A percentile compares a stretch with the other conserved stretches of the same genome.
Evolutionary conservation across 441 rosid genomes (phyloP).

Genomic region (Erodium trifolium): DNA sequence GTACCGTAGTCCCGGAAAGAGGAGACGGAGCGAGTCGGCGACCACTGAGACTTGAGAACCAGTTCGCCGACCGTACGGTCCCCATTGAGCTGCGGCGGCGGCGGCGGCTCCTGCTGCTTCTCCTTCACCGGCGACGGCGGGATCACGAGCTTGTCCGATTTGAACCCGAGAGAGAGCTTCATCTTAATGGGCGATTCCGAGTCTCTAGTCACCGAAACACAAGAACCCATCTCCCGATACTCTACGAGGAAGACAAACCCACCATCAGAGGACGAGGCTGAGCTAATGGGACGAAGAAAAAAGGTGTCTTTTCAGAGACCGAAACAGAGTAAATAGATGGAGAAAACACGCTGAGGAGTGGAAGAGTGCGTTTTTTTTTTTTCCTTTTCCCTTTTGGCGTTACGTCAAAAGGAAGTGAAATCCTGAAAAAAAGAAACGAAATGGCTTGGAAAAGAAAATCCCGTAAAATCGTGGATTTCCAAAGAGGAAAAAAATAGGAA

Average conservation of each 20-base stretch:
- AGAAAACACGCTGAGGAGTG: too few species aligned
- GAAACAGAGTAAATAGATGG: slow-evolving; percentile 8
- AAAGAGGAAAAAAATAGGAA: not conserved
- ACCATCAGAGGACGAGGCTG: not conserved
- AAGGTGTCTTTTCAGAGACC: not conserved
- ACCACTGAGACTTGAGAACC: slow-evolving; percentile 29
- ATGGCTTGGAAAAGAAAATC: not conserved
- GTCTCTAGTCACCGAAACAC: slow-evolving; percentile 41
- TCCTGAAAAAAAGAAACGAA: not conserved
- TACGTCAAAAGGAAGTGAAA: not conserved
- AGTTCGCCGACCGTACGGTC: slow-evolving; percentile 26
- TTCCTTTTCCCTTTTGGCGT: not conserved
- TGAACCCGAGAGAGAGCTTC: slow-evolving; percentile 29
- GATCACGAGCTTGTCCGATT: slow-evolving; percentile 37
- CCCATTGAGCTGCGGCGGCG: slow-evolving; percentile 16
- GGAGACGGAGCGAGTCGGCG: slow-evolving; percentile 29
- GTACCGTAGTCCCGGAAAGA: slow-evolving; percentile 44
- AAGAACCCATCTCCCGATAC: slow-evolving; percentile 44
- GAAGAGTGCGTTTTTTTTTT: not conserved
- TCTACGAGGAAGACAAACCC: not conserved
- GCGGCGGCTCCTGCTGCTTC: slow-evolving; percentile 11
- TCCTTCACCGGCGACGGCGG: slow-evolving; percentile 55
- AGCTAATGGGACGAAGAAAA: not conserved
- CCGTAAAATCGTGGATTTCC: not conserved
- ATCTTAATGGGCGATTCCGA: slow-evolving; percentile 36